Base-by-base conservation (phyloP, 2,329 filamentous ascomycete species). In the Pezicula radicicola region DNA sequence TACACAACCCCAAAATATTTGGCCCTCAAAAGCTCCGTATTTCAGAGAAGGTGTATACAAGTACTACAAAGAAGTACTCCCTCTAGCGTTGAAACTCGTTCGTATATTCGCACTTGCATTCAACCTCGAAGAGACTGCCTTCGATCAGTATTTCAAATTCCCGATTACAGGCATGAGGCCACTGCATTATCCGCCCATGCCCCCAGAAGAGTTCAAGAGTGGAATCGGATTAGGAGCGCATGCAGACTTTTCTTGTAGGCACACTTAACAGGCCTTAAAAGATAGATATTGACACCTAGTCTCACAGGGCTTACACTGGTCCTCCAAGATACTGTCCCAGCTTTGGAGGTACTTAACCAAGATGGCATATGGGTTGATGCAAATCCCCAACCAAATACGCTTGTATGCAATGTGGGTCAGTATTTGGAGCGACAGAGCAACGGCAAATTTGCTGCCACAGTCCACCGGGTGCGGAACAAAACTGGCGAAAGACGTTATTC, bases 21-120 rank as follows among this genome's bases (percentile, higher is more conserved):
- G 69, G 69, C 68, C 69, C 2, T 30, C 50, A 1, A 50, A 55
- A 16, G 64, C 62, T 2, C 72, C 73, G 6, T 59, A 61, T 12
- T 79, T 81, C 63, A 72, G 74, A 54, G 52, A 68, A 1, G 69
- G 70, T 18, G 63, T 72, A 9, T 57, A 76, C 16, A 56, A 56
- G 2, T 78, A 80, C 58, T 79, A 73, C 66, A 59, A 64, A n/a
- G 63, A 67, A 4, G 75, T 74, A 19, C 66, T 83, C 10, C 63
- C 52, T 1, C 68, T 83, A 2, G 74, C 78, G 1, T 70, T 79
- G 18, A 48, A 67, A 57, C 53, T 71, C 8, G 63, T 68, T 36
- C 61, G 59, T 36, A 57, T 66, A 43, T 66, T 74, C 35, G 71
- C 72, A 2, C 63, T 74, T 15, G 70, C 70, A 2, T 70, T 74